A percentile compares a stretch with the other conserved stretches of the same genome.
phyloP scores from a whole-genome alignment of 2,329 filamentous ascomycete genomes.

The Aspergillus phoenicis region DNA sequence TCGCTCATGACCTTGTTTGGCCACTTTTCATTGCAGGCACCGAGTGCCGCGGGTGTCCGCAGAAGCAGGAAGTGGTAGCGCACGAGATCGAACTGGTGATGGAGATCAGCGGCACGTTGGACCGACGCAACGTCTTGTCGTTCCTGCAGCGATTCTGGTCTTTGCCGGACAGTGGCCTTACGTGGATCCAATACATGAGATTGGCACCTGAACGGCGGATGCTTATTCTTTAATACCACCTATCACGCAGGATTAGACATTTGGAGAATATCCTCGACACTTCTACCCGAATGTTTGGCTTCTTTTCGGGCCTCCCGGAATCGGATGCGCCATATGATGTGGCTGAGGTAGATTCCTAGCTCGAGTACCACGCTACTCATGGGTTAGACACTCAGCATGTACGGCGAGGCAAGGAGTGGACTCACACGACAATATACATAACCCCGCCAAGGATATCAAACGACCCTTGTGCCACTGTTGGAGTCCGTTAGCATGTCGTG shows the following conservation, averaged over 20 bases:
- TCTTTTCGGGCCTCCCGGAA: background rate
- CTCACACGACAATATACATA: background rate
- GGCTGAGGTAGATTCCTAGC: background rate
- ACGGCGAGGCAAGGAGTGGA: background rate
- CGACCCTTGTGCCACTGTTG: background rate
- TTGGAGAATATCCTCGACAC: background rate
- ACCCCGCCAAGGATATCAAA: background rate
- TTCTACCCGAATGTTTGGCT: background rate
- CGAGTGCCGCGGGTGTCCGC: constrained; percentile 17
- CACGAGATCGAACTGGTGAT: constrained; percentile 14
- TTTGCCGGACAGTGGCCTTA: background rate
- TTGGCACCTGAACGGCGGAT: constrained; percentile 1
- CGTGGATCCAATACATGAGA: constrained; percentile 23
- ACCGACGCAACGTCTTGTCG: constrained; percentile 17
- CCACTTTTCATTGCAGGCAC: constrained; percentile 32
- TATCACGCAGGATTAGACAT: constrained; percentile 7
- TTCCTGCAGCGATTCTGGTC: constrained; percentile 16
- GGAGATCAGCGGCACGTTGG: constrained; percentile 12
- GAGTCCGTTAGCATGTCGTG: background rate
- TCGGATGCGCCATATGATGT: background rate
- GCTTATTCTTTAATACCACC: constrained; percentile 7
- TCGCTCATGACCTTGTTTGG: constrained; percentile 33
- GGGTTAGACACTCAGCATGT: background rate
- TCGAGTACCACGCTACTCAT: background rate
- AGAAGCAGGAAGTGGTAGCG: constrained; percentile 11